These are phyloP conservation scores for Boletus smithii DNA, from an alignment of 1,284 basidiomycete species.

Conservation along the genomic window DNA sequence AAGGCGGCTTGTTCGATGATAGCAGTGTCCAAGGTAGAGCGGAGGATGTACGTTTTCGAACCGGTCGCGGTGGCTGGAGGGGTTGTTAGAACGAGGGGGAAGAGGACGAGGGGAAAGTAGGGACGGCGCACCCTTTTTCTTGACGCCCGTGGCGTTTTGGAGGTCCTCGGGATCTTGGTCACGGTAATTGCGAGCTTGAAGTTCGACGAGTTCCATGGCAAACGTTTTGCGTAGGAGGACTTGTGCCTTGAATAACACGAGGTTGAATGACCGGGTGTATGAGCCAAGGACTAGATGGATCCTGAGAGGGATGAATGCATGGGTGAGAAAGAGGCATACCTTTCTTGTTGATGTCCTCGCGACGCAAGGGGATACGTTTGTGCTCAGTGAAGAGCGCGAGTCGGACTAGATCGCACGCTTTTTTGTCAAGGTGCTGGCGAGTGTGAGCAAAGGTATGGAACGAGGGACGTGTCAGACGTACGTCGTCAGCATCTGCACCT, in stretches of 20 bases:
- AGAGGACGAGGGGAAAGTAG: too few species aligned
- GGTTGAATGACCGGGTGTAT: constrained; percentile 53
- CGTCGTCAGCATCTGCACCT: constrained; percentile 20
- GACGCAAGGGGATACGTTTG: constrained; percentile 52
- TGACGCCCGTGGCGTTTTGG: constrained; percentile 51
- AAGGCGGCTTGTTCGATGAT: constrained; percentile 58
- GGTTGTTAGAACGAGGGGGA: constrained; percentile 1
- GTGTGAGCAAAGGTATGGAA: background rate
- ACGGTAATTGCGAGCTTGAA: constrained; percentile 59
- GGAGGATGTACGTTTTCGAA: constrained; percentile 73
- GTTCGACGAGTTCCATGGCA: constrained; percentile 73
- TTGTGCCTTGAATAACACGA: constrained; percentile 58
- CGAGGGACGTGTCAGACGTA: constrained; percentile 14
- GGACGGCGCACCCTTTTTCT: constrained; percentile 43
- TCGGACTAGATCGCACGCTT: constrained; percentile 64
- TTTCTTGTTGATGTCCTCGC: constrained; percentile 80
- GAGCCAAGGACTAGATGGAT: constrained; percentile 53
- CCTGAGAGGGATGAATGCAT: background rate
- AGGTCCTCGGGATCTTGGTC: constrained; percentile 49
- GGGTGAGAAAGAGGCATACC: constrained; percentile 37
- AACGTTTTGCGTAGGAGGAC: constrained; percentile 55
- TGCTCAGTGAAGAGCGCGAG: constrained; percentile 72
- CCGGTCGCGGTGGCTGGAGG: constrained; percentile 49
- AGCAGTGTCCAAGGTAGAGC: constrained; percentile 53
- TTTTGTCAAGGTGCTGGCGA: constrained; percentile 53